These are phyloP conservation scores for Jamesozyma hellenica DNA, from an alignment of 805 yeast species.

Conservation along the genomic window DNA sequence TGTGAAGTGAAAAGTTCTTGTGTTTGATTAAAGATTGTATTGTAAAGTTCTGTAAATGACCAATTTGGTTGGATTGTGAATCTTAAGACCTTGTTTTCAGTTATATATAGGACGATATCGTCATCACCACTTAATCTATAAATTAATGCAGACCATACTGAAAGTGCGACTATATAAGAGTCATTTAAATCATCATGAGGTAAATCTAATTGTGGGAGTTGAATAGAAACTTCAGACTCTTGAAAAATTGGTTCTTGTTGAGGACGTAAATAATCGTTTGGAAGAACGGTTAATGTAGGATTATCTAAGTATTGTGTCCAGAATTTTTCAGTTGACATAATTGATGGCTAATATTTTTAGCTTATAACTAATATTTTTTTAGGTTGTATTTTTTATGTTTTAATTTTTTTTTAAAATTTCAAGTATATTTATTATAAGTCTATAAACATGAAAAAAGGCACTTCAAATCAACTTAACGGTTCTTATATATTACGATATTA, in stretches of 20 bases:
- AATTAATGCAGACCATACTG: conserved; percentile 61
- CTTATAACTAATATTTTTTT: too few species aligned
- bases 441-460: too few species aligned
- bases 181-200: conserved; percentile 14
- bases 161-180: conserved; percentile 44
- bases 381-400: too few species aligned
- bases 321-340: conserved; percentile 9
- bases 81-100: conserved; percentile 44
- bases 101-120: conserved; percentile 66
- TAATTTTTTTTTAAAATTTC: too few species aligned
- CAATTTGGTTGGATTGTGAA: conserved; percentile 45
- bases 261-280: conserved; percentile 80
- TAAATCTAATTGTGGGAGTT: conserved; percentile 24
- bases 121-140: conserved; percentile 88
- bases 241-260: conserved; percentile 57
- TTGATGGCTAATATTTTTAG: too few species aligned
- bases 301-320: conserved; percentile 63
- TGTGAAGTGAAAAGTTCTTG: conserved; percentile 11
- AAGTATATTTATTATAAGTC: too few species aligned
- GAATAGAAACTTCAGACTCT: conserved; percentile 37
- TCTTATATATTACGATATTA: too few species aligned
- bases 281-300: conserved; percentile 80
- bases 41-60: conserved; percentile 45
- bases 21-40: conserved; percentile 33
- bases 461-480: too few species aligned